phyloP scores from a whole-genome alignment of 495 filamentous ascomycete species.

The Talaromyces thailandensis region DNA sequence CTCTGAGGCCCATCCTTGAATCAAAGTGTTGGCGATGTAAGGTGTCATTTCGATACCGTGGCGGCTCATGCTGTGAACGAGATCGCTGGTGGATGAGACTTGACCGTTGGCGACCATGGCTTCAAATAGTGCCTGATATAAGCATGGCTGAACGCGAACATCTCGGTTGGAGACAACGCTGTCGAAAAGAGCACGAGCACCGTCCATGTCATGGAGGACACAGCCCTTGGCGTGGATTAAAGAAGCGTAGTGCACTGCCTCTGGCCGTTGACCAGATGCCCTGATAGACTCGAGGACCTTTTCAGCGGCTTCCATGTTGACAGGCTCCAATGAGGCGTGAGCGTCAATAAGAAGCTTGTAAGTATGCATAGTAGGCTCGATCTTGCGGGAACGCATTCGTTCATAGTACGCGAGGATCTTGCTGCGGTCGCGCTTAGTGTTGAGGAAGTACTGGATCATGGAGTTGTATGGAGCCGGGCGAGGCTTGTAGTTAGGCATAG shows the following conservation, averaged over 20 bases:
- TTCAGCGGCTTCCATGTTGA: conserved; percentile 87
- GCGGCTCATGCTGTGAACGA: conserved; percentile 65
- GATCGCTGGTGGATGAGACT: conserved; percentile 62
- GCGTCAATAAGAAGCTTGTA: conserved; percentile 97
- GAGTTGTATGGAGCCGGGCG: conserved; percentile 95
- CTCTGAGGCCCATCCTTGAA: conserved; percentile 90
- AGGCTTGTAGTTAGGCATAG: conserved; percentile 97
- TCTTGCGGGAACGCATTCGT: conserved; percentile 80
- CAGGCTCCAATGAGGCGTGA: conserved; percentile 84
- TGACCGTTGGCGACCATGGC: conserved; percentile 90
- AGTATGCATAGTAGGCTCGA: conserved; percentile 87
- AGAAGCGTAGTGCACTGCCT: conserved; percentile 91
- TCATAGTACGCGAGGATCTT: conserved; percentile 97
- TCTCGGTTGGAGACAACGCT: conserved; percentile 55
- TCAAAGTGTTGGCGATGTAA: conserved; percentile 98
- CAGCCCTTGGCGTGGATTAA: conserved; percentile 95
- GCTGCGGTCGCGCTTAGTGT: conserved; percentile 85
- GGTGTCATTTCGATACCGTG: conserved; percentile 78
- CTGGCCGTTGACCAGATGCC: conserved; percentile 61
- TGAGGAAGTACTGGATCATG: conserved; percentile 98
- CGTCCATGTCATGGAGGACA: conserved; percentile 80
- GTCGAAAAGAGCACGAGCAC: conserved; percentile 75
- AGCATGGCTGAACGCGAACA: conserved; percentile 66
- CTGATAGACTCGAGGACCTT: conserved; percentile 72
- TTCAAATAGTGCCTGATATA: conserved; percentile 94